Evolutionary conservation across 257 asterid species (phyloP), one percentile per base, ranked within the genome.

Genomic region (Solanum infundibuliforme): DNA sequence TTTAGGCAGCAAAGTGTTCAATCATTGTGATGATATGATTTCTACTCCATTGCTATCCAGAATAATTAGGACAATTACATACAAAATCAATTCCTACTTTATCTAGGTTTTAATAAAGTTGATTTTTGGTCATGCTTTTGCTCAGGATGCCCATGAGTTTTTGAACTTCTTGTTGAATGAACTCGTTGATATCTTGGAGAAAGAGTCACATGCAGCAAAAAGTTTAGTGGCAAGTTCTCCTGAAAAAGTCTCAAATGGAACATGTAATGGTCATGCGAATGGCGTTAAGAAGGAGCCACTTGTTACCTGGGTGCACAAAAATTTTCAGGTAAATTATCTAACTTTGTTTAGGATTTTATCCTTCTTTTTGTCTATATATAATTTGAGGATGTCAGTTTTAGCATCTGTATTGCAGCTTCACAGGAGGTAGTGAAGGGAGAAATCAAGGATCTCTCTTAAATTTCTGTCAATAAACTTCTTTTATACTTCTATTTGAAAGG

Each of bases 121-220:
- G 87, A 66, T 7, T 20, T 41, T 46, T 81, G 68, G 29, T 36
- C 72, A 75, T 87, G 32, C 69, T 87, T 55, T 66, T 91, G 11
- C 87, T 89, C 90, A 96, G 99, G 98, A 96, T 84, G 99, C 99
- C 76, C 99, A 96, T 89, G 99, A 96, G 88, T 96, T 96, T 88
- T 89, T 96, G 92, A 96, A 96, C 93, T 96, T 90, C 89, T 88
- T 95, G 91, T 92, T 96, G 18, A 96, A 96, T 91, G 94, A 95
- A 88, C 97, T 96, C 36, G 97, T 93, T 83, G 99, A 96, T 75
- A 95, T 93, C 90, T 90, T 96, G 93, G 98, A 95, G 95, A 96
- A 94, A 93, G 98, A 96, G 87, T 90, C 95, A 62, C 92, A 86
- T 73, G 93, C 92, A 86, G 91, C 87, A 35, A 92, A 93, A 85